Conservation (phyloP, 2,329 filamentous ascomycete genomes). For the Ramichloridium luteum region DNA sequence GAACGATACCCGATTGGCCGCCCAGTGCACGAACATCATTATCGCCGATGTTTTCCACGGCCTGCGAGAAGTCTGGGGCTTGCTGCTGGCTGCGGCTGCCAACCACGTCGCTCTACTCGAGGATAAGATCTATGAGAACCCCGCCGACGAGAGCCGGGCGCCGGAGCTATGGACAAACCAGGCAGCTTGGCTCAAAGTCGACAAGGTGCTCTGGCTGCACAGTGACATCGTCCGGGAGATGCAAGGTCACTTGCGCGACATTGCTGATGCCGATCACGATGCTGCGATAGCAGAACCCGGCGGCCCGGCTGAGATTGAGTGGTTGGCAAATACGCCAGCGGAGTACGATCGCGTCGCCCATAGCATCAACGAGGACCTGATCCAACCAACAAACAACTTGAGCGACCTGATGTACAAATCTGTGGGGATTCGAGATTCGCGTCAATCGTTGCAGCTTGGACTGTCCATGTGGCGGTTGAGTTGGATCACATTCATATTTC, state of each 20-base stretch:
- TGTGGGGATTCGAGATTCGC: constrained; percentile 40
- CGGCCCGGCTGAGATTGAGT: constrained; percentile 22
- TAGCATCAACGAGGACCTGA: constrained; percentile 38
- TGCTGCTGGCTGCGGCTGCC: constrained; percentile 33
- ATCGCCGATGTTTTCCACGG: constrained; percentile 39
- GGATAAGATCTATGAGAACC: constrained; percentile 42
- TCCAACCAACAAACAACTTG: constrained; percentile 38
- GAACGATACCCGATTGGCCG: constrained; percentile 32
- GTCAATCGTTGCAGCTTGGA: constrained; percentile 37
- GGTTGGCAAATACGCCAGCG: constrained; percentile 30
- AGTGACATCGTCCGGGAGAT: constrained; percentile 37
- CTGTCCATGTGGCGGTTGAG: constrained; percentile 45
- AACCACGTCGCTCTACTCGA: constrained; percentile 40
- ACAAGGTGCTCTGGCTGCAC: constrained; percentile 41
- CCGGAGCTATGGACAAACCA: constrained; percentile 42
- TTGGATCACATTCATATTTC: constrained; percentile 64
- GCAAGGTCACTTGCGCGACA: constrained; percentile 30
- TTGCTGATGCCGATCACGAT: constrained; percentile 21
- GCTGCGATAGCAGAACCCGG: constrained; percentile 9
- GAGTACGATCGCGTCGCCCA: constrained; percentile 36
- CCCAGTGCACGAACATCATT: constrained; percentile 40
- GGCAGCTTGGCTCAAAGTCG: constrained; percentile 39
- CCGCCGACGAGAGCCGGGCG: constrained; percentile 40
- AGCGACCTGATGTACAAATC: constrained; percentile 42
- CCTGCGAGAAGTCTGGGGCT: constrained; percentile 34